Base-by-base conservation (phyloP, 768 basidiomycete genomes). In the Hericium alpestre region DNA sequence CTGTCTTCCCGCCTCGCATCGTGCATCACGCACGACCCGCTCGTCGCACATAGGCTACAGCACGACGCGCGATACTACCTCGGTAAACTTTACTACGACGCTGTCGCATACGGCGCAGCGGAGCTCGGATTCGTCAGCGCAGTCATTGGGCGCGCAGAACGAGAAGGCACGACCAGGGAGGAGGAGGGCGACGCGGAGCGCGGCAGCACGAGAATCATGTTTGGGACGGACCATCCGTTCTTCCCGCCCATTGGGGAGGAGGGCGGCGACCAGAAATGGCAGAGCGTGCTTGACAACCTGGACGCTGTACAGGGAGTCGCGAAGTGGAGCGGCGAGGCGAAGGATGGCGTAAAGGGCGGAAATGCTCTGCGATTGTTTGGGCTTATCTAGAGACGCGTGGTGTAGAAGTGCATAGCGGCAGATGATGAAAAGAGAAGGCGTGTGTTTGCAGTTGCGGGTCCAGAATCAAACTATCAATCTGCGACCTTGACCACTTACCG, bases 151-250 rank as follows among this genome's bases (percentile, higher is more conserved):
- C 80, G 91, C 10, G 77, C 88, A 1, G 49, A 37, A 23, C 58
- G 47, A 11, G 48, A 58, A 12, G 46, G 61, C 23, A 63, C 55
- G 11, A 58, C 63, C 11, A 56, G 56, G 10, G 59, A 55, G 38
- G 58, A 59, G 25, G 62, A 57, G 23, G 64, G 70, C 38, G 71
- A 73, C 60, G 68, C 77, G 62, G 74, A 70, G 58, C 41, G 70
- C 52, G 86, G 86, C 38, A 84, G 80, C 59, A 71, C 72, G 57
- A 74, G 78, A 63, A 79, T 90, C 75, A 65, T 92, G 39, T 93
- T 90, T 63, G 91, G 91, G 20, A 92, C 90, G 32, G 91, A 93
- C 66, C 87, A 93, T 67, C 91, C 90, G 0, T 93, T 93, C 76
- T 93, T 93, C 73, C 92, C 91, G 15, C 92, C 91, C 2, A 76